Base-by-base conservation (phyloP, 805 yeast species). In the Cyberlindnera xishuangbannaensis region DNA sequence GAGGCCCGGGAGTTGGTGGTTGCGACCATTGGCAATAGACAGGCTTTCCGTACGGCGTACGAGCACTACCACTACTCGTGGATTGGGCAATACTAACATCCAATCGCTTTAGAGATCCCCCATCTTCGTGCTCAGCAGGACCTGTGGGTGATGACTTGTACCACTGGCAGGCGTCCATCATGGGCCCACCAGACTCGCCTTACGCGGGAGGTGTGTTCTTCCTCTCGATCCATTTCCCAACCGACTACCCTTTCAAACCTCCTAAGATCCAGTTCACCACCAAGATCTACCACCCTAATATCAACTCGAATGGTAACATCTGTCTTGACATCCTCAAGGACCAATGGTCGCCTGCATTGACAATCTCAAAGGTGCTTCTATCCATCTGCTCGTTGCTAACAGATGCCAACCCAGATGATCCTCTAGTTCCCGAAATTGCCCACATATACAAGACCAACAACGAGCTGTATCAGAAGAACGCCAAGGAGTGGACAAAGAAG, bases 161-260 rank as follows among this genome's bases (percentile, higher is more conserved):
- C 68, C 97, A 90, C 70, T 92, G 98, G 98, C 97, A 92, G 67
- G 98, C 97, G 26, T 88, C 97, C 27, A 92, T 92, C 60, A 86
- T 92, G 94, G 98, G 98, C 31, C 98, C 98, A 32, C 76, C 95
- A 48, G 97, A 92, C 65, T 84, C 96, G 30, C 92, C 84, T 41
- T 77, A 76, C 51, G 72, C 82, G 24, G 90, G 90, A 46, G 98
- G 97, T 55, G 96, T 90, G 28, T 92, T 92, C 64, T 92, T 92
- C 73, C 74, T 92, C 44, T 79, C 95, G 34, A 87, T 92, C 61
- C 95, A 87, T 61, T 92, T 92, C 83, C 98, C 98, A 59, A 88
- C 97, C 39, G 97, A 92, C 64, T 92, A 92, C 63, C 98, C 98
- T 36, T 92, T 90, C 72, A 92, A 92, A 68, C 97, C 98, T 37